Base-by-base conservation (phyloP, 2,329 filamentous ascomycete genomes). In the Fusarium buharicum region DNA sequence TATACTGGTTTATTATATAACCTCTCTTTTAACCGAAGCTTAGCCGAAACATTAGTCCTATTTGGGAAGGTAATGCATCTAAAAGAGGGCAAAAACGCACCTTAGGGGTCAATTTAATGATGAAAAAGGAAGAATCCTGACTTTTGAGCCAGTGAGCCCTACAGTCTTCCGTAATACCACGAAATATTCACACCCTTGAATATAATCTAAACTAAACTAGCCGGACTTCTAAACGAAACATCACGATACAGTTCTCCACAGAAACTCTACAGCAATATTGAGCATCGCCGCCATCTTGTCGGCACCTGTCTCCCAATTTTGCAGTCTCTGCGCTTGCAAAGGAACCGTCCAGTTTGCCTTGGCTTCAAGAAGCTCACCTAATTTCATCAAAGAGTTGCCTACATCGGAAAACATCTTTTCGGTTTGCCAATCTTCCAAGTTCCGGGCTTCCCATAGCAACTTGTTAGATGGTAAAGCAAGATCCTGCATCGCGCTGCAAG, bases 391-490 rank as follows among this genome's bases (percentile, higher is more conserved):
- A 1, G 63, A 55, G 10, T 28, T 48, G 28, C 58, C 48, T 4
- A 22, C 5, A 36, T 68, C 64, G 20, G 66, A 59, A 4, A 69
- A 41, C 0, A 52, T 43, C 36, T 59, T 72, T 50, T 72, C 70
- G 0, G 52, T 44, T 24, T 67, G 53, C 70, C 70, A 72, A 22
- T 72, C 70, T 6, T 70, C 68, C 0, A 28, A 5, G 2, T 41
- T 72, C 7, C 67, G 55, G 1, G 70, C 70, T 24, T 72, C 70
- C 70, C 70, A 72, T 0, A 72, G 33, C 1, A 55, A 40, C 18
- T 60, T 72, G 8, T 41, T 62, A 0, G 69, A 70, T 1, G 58
- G 51, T 0, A 72, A 49, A 0, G 70, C 50, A 1, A 73, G 39
- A 4, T 50, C 33, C 0, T 50, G 24, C 4, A 69, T 12, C 1